Conservation (phyloP, 2,329 filamentous ascomycete genomes). For the Xylariaceae sp. region DNA sequence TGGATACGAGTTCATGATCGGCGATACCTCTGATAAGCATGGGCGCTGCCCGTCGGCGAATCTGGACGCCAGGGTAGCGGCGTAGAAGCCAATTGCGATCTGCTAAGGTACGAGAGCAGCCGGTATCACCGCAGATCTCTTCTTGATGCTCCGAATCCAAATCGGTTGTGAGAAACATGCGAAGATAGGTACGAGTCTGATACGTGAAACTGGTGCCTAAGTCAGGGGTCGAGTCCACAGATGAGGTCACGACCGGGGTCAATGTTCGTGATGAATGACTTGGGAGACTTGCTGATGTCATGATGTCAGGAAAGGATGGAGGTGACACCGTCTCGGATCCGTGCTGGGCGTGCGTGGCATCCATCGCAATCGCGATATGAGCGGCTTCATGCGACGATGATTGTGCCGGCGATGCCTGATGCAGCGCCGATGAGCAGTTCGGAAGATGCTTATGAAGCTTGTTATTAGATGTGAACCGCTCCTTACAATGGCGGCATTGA, state of each 20-base stretch:
- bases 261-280: too few species aligned
- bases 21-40: background rate
- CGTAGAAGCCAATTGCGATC: background rate
- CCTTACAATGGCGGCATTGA: background rate
- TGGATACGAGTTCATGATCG: background rate
- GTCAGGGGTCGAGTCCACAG: background rate
- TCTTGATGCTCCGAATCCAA: background rate
- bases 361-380: too few species aligned
- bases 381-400: too few species aligned
- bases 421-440: too few species aligned
- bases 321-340: too few species aligned
- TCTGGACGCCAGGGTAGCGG: background rate
- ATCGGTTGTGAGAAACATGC: background rate
- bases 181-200: background rate
- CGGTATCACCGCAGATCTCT: background rate
- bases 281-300: too few species aligned
- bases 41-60: background rate
- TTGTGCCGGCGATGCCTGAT: too few species aligned
- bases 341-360: too few species aligned
- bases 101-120: background rate
- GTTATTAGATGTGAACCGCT: background rate
- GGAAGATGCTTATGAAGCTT: background rate
- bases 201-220: background rate
- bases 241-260: too few species aligned
- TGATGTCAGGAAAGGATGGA: too few species aligned